phyloP scores from a whole-genome alignment of 768 basidiomycete genomes.

The Suillus subluteus region DNA sequence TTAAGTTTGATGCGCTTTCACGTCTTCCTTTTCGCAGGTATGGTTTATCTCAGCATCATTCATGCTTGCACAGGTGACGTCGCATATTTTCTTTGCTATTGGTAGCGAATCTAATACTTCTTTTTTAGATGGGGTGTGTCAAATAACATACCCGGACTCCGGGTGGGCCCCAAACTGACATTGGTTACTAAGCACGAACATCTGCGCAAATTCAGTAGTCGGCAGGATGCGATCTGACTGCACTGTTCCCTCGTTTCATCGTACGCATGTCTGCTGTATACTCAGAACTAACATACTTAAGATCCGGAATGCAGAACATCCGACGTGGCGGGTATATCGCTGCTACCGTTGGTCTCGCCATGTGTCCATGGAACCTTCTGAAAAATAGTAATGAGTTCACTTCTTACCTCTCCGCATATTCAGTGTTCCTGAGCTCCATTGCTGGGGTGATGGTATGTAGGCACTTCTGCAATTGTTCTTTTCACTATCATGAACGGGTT shows the following conservation, averaged over 20 bases:
- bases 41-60: conserved; percentile 83
- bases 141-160: conserved; percentile 21
- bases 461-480: not conserved
- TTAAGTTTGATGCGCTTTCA: not conserved
- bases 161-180: conserved; percentile 11
- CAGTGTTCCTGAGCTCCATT: conserved; percentile 81
- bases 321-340: conserved; percentile 84
- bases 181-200: conserved; percentile 59
- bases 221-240: conserved; percentile 82
- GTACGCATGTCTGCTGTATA: conserved; percentile 36
- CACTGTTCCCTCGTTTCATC: conserved; percentile 76
- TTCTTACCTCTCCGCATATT: conserved; percentile 82
- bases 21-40: conserved; percentile 42
- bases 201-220: conserved; percentile 84
- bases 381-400: conserved; percentile 77
- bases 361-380: conserved; percentile 79
- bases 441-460: conserved; percentile 72
- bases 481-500: not conserved
- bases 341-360: conserved; percentile 75
- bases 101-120: conserved; percentile 7
- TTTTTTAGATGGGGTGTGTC: conserved; percentile 31
- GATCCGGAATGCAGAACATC: conserved; percentile 58
- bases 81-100: not conserved
- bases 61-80: conserved; percentile 69
- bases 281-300: conserved; percentile 4